These are phyloP conservation scores for Xylaria palmicola DNA, from an alignment of 495 filamentous ascomycete species.

Conservation along the genomic window DNA sequence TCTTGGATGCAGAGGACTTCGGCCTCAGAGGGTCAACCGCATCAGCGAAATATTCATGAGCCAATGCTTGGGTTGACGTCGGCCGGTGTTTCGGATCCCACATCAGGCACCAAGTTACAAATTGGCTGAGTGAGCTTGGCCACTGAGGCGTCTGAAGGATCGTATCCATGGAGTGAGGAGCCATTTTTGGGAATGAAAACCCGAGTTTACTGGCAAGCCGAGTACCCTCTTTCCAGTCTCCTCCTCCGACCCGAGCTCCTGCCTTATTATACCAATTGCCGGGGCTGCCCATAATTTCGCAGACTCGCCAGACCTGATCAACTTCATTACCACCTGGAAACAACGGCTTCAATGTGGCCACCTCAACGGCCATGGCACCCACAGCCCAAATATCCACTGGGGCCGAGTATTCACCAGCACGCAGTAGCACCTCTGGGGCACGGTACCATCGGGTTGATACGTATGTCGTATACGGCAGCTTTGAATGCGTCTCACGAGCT, in stretches of 20 bases:
- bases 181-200: conserved; percentile 99
- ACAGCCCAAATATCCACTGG: conserved; percentile 99
- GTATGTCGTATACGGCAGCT: conserved; percentile 95
- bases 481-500: conserved; percentile 95
- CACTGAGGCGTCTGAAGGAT: conserved; percentile 89
- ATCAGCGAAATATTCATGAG: conserved; percentile 95
- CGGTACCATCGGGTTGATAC: conserved; percentile 99
- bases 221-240: conserved; percentile 96
- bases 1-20: conserved; percentile 82
- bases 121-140: conserved; percentile 82
- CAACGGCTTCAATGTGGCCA: conserved; percentile 93
- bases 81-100: conserved; percentile 96
- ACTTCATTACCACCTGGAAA: conserved; percentile 99
- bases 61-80: conserved; percentile 89
- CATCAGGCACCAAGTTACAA: conserved; percentile 99
- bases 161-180: conserved; percentile 93
- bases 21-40: conserved; percentile 89
- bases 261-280: conserved; percentile 96
- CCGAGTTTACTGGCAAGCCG: conserved; percentile 91
- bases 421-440: conserved; percentile 89
- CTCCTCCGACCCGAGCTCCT: conserved; percentile 83
- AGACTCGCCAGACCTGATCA: conserved; percentile 98
- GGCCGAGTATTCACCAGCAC: conserved; percentile 95
- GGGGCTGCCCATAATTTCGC: conserved; percentile 99
- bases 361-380: conserved; percentile 99